A percentile compares a stretch with the other conserved stretches of the same genome.
Conservation (phyloP, 768 basidiomycete genomes). For the Polyporus arcularius region DNA sequence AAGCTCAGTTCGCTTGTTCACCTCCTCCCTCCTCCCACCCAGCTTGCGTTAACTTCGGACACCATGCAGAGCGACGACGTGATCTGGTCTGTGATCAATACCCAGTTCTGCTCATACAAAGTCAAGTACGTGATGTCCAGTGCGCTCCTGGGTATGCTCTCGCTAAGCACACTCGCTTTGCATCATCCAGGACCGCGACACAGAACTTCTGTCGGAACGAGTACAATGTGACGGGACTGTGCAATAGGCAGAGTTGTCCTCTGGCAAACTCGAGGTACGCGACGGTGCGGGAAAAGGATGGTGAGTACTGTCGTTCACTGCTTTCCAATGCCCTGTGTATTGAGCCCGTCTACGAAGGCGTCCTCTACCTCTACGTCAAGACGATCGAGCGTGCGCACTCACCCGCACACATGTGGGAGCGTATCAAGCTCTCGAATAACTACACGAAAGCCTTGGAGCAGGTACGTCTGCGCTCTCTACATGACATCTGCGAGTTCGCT, state of each 20-base stretch:
- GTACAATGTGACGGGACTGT: constrained; percentile 97
- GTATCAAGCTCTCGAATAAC: constrained; percentile 88
- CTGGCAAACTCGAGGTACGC: constrained; percentile 98
- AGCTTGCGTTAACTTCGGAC: not conserved
- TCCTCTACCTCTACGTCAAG: constrained; percentile 93
- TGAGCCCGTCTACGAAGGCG: constrained; percentile 46
- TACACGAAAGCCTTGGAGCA: constrained; percentile 95
- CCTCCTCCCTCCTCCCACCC: not conserved
- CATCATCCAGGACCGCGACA: constrained; percentile 69
- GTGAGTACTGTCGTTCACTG: constrained; percentile 37
- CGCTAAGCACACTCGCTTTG: constrained; percentile 10
- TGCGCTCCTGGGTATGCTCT: not conserved
- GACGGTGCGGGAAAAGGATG: constrained; percentile 96
- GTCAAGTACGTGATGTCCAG: constrained; percentile 74
- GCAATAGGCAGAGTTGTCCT: constrained; percentile 93
- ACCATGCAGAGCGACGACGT: constrained; percentile 94
- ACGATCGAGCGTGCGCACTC: constrained; percentile 97
- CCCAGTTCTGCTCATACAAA: constrained; percentile 98
- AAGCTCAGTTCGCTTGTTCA: not conserved
- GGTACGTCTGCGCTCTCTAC: constrained; percentile 45
- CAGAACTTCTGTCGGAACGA: constrained; percentile 99
- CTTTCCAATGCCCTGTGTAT: not conserved
- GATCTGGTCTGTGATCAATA: constrained; percentile 95
- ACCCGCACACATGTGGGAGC: constrained; percentile 98
- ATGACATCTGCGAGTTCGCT: not conserved